A percentile compares a stretch with the other conserved stretches of the same genome.
Evolutionary conservation across 441 rosid species (phyloP).

Genomic region (Viola pubescens): DNA sequence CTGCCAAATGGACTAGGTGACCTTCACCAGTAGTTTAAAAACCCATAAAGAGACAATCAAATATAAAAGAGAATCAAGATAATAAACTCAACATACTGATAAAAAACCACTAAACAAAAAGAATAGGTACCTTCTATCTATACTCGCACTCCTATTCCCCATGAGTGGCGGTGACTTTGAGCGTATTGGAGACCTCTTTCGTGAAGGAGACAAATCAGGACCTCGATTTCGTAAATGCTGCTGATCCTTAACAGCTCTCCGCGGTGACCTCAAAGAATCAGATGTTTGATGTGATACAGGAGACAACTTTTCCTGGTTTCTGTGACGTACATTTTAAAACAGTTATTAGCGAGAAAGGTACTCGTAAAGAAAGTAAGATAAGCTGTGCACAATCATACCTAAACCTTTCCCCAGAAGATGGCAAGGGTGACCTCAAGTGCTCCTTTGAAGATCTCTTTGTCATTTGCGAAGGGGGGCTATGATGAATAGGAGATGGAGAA

Average conservation of each 20-base stretch:
- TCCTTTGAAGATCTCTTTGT: constrained; percentile 27
- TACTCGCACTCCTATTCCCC: constrained; percentile 21
- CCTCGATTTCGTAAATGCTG: constrained; percentile 18
- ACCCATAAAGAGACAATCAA: constrained; percentile 5
- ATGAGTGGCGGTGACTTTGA: constrained; percentile 21
- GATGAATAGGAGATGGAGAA: constrained; percentile 36
- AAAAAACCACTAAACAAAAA: neutral
- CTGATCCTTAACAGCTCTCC: constrained; percentile 17
- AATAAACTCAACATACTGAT: neutral
- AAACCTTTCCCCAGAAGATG: constrained; percentile 36
- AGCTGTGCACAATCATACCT: constrained; percentile 29
- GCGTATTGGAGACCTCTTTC: constrained; percentile 22
- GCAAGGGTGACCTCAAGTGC: constrained; percentile 29
- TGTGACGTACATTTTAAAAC: constrained; percentile 10
- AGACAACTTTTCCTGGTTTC: constrained; percentile 23
- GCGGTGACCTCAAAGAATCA: constrained; percentile 20
- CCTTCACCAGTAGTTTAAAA: constrained; percentile 17
- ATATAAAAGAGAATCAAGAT: neutral
- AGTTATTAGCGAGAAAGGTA: neutral
- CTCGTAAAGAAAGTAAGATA: neutral
- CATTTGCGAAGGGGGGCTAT: constrained; percentile 34
- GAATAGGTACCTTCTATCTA: constrained; percentile 31
- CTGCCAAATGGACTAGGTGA: constrained; percentile 29
- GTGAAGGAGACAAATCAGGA: constrained; percentile 24
- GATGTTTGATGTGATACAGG: constrained; percentile 14